phyloP scores from a whole-genome alignment of 352 stramenopile genomes.

The Plasmopara viticola region DNA sequence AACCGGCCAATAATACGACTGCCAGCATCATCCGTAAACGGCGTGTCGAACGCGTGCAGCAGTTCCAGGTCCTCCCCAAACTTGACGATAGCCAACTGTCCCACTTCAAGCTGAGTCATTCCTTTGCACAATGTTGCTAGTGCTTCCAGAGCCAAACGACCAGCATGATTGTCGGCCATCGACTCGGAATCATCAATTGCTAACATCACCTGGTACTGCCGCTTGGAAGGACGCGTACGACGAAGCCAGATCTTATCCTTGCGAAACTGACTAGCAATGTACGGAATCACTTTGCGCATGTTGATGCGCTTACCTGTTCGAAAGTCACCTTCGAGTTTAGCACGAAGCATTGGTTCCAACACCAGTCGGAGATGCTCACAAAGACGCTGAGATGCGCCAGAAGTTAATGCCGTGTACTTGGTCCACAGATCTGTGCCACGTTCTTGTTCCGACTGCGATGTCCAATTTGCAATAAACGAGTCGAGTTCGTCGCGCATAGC shows the following conservation, averaged over 20 bases:
- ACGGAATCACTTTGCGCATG: constrained; percentile 99
- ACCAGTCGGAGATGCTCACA: constrained; percentile 98
- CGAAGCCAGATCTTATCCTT: constrained; percentile 99
- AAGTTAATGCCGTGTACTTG: constrained; percentile 90
- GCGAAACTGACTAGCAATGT: constrained; percentile 99
- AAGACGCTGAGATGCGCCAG: constrained; percentile 89
- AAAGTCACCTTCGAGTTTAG: constrained; percentile 98
- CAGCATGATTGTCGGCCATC: constrained; percentile 96
- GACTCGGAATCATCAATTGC: constrained; percentile 99
- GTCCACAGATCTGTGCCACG: constrained; percentile 85
- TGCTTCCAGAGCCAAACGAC: constrained; percentile 92
- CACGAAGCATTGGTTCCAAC: constrained; percentile 96
- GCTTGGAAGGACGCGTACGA: constrained; percentile 96
- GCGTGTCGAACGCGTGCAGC: constrained; percentile 94
- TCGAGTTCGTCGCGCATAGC: constrained; percentile 74
- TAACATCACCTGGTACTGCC: constrained; percentile 98
- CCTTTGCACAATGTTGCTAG: constrained; percentile 96
- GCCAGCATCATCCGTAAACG: constrained; percentile 96
- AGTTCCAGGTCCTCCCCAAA: constrained; percentile 97
- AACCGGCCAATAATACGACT: constrained; percentile 93
- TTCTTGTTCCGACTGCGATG: constrained; percentile 35
- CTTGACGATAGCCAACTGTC: constrained; percentile 89
- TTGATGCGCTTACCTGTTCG: constrained; percentile 99
- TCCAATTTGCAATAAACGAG: constrained; percentile 63
- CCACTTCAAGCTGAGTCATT: constrained; percentile 96